These are phyloP conservation scores for Globisporangium iwayamae DNA, from an alignment of 352 stramenopile species.

Conservation along the genomic window DNA sequence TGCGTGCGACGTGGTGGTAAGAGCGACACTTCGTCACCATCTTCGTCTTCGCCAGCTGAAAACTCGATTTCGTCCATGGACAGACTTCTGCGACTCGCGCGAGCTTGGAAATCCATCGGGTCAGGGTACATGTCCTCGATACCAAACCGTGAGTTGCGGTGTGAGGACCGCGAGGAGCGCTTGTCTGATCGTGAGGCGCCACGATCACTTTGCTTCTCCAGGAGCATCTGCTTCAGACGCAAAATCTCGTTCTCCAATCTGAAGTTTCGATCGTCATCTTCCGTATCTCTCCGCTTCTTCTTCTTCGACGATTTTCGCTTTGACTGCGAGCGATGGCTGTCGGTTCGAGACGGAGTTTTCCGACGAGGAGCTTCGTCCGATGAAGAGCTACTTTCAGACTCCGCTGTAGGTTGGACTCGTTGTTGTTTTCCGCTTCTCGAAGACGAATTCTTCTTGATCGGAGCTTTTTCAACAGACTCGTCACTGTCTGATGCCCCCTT, in stretches of 20 bases:
- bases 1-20: conserved; percentile 49
- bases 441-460: conserved; percentile 3
- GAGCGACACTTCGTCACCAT: conserved; percentile 40
- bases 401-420: background rate
- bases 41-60: conserved; percentile 39
- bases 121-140: conserved; percentile 4
- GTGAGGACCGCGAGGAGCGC: background rate
- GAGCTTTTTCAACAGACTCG: conserved; percentile 2
- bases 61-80: conserved; percentile 41
- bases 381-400: conserved; percentile 1
- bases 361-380: conserved; percentile 5
- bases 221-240: conserved; percentile 69
- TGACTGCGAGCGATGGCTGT: conserved; percentile 6
- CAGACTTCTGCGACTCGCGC: conserved; percentile 32
- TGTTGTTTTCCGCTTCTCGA: conserved; percentile 5
- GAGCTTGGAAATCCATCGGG: conserved; percentile 8
- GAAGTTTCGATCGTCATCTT: conserved; percentile 42
- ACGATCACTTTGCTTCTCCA: conserved; percentile 39
- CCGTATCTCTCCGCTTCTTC: conserved; percentile 18
- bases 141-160: conserved; percentile 11
- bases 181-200: conserved; percentile 7
- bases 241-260: conserved; percentile 67
- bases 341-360: conserved; percentile 8
- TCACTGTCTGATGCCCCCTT: conserved; percentile 12
- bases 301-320: conserved; percentile 8